Base-by-base conservation (phyloP, 2,329 filamentous ascomycete species). In the Sarocladium brachiariae region DNA sequence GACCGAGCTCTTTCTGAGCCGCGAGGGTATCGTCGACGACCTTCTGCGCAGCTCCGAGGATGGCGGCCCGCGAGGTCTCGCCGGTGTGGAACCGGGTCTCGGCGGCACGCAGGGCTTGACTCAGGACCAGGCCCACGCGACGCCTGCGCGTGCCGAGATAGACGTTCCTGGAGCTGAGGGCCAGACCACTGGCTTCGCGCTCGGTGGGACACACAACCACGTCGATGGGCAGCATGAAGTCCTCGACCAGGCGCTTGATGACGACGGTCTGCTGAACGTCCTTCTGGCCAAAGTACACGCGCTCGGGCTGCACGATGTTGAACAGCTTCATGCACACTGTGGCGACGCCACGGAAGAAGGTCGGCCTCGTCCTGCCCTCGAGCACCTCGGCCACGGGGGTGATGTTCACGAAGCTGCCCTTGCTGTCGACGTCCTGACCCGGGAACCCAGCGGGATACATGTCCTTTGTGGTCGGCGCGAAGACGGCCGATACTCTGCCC, bases 261-360 rank as follows among this genome's bases (percentile, higher is more conserved):
- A 99, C 80, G 16, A 95, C 87, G 0, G 90, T 95, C 70, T 99
- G 93, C 73, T 99, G 93, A 18, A 96, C 83, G 66, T 99, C 93
- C 71, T 99, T 99, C 68, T 97, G 93, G 3, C 93, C 93, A 72
- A 99, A 96, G 70, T 96, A 91, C 18, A 87, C 86, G 4, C 78
- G 74, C 53, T 89, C 84, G 0, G 87, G 83, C 60, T 72, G 70
- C 16, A 73, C 68, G 18, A 71, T 65, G 56, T 71, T 72, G 63
- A 73, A 73, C 21, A 73, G 67, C 66, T 93, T 99, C 80, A 92
- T 93, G 71, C 91, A 96, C 2, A 99, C 86, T 1, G 93, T 99
- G 18, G 93, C 91, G 30, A 99, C 93, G 34, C 93, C 93, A 46
- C 93, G 80, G 70, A 99, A 99, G 69, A 99, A 99, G 38, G 95